Evolutionary conservation across 352 stramenopile genomes (phyloP).

Genomic region (Phytophthora lateralis): DNA sequence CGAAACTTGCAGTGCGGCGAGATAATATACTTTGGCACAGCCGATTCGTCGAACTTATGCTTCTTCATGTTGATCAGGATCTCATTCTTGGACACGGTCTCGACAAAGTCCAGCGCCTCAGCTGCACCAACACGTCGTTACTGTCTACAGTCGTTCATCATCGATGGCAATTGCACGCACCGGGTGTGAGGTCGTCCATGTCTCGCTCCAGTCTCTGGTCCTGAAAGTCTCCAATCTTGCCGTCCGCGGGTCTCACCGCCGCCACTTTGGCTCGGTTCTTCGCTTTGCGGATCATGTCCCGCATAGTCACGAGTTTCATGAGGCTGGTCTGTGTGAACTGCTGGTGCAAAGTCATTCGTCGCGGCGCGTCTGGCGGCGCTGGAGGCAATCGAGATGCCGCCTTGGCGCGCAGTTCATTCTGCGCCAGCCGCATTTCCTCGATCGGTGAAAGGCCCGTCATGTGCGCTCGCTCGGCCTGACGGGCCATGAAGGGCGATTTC

Average conservation of each 20-base stretch:
- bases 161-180: slow-evolving; percentile 26
- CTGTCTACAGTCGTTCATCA: background rate
- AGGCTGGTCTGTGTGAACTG: slow-evolving; percentile 51
- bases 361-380: background rate
- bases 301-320: slow-evolving; percentile 61
- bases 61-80: slow-evolving; percentile 90
- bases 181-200: slow-evolving; percentile 83
- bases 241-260: slow-evolving; percentile 29
- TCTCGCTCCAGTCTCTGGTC: slow-evolving; percentile 52
- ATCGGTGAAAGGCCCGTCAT: slow-evolving; percentile 82
- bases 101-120: slow-evolving; percentile 80
- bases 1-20: slow-evolving; percentile 79
- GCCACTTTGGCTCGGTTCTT: slow-evolving; percentile 62
- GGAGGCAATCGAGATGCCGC: slow-evolving; percentile 55
- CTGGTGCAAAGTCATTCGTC: slow-evolving; percentile 22
- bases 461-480: slow-evolving; percentile 71
- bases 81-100: slow-evolving; percentile 74
- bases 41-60: slow-evolving; percentile 83
- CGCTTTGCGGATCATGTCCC: slow-evolving; percentile 61
- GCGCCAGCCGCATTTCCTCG: slow-evolving; percentile 82
- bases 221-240: slow-evolving; percentile 36
- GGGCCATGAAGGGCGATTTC: slow-evolving; percentile 74
- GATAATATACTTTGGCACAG: slow-evolving; percentile 77
- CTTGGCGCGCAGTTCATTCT: slow-evolving; percentile 81
- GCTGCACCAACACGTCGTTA: slow-evolving; percentile 37